Conservation (phyloP, 768 basidiomycete species). For the Leccinum boreale region DNA sequence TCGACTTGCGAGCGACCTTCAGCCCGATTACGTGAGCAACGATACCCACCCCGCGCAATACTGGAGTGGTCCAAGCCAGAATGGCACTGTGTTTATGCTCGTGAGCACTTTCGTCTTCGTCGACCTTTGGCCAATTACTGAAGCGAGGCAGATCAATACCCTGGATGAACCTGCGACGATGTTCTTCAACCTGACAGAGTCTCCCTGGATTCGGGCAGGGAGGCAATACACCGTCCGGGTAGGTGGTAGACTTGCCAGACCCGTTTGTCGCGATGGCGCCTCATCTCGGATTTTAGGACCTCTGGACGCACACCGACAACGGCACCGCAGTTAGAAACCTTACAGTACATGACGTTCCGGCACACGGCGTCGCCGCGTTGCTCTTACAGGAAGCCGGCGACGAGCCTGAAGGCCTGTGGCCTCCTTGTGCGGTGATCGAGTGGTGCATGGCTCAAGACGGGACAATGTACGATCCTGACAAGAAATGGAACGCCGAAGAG, state of each 20-base stretch:
- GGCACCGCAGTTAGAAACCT: conserved; percentile 62
- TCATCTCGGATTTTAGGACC: conserved; percentile 42
- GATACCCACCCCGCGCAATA: conserved; percentile 61
- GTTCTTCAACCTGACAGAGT: conserved; percentile 64
- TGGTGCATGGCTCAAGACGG: conserved; percentile 65
- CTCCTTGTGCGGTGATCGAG: conserved; percentile 52
- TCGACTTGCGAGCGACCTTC: neutral
- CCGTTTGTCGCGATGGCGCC: neutral
- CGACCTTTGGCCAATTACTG: neutral
- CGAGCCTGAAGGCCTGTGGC: conserved; percentile 56
- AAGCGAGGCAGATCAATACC: conserved; percentile 50
- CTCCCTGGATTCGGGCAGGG: conserved; percentile 68
- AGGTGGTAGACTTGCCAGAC: conserved; percentile 15
- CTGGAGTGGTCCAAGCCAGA: conserved; percentile 65
- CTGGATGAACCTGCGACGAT: conserved; percentile 53
- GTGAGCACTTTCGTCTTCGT: conserved; percentile 31
- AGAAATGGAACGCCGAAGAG: conserved; percentile 22
- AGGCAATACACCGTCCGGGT: conserved; percentile 64
- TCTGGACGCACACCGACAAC: conserved; percentile 72
- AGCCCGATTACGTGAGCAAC: conserved; percentile 39
- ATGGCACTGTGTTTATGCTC: conserved; percentile 67
- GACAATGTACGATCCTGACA: conserved; percentile 35
- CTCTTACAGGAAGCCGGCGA: conserved; percentile 64
- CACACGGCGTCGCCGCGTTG: conserved; percentile 68
- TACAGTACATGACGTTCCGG: conserved; percentile 49